A percentile compares a stretch with the other conserved stretches of the same genome.
Evolutionary conservation across 2,329 filamentous ascomycete genomes (phyloP).

Genomic region (Tricladium varicosporioides): DNA sequence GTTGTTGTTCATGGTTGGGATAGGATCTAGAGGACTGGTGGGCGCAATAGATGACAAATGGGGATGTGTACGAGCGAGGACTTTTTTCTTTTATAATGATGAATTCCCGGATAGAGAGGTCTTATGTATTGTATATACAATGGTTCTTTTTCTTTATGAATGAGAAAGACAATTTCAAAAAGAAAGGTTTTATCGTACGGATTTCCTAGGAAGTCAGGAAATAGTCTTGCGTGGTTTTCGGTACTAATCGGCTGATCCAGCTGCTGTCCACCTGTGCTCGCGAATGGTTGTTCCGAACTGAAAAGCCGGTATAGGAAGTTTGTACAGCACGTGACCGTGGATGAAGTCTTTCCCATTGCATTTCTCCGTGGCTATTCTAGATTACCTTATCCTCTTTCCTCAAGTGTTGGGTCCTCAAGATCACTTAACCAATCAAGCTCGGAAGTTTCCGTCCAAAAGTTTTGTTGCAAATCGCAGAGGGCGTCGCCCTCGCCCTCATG

Average conservation of each 20-base stretch:
- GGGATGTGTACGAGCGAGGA: slow-evolving; percentile 2
- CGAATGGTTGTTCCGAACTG: not conserved
- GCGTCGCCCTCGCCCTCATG: not conserved
- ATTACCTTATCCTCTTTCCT: too few relatives aligned
- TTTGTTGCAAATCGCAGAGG: not conserved
- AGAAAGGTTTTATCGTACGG: not conserved
- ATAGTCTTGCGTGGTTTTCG: slow-evolving; percentile 6
- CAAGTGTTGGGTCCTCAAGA: too few relatives aligned
- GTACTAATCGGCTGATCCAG: slow-evolving; percentile 2
- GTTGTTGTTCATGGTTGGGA: not conserved
- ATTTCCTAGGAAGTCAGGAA: not conserved
- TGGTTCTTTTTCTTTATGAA: not conserved
- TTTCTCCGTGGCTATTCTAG: too few relatives aligned
- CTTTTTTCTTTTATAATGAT: slow-evolving; percentile 24
- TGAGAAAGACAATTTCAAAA: not conserved
- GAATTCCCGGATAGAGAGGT: slow-evolving; percentile 20
- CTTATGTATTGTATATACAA: slow-evolving; percentile 9
- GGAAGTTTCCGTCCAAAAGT: not conserved
- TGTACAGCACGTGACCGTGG: not conserved
- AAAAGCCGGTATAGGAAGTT: not conserved
- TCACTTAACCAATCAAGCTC: not conserved
- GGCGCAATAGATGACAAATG: slow-evolving; percentile 3
- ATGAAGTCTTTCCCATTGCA: not conserved
- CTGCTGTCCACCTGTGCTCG: not conserved
- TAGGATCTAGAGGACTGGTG: not conserved